These are phyloP conservation scores for Tolypocladium pustulatum DNA, from an alignment of 2,329 filamentous ascomycete genomes.

Conservation along the genomic window DNA sequence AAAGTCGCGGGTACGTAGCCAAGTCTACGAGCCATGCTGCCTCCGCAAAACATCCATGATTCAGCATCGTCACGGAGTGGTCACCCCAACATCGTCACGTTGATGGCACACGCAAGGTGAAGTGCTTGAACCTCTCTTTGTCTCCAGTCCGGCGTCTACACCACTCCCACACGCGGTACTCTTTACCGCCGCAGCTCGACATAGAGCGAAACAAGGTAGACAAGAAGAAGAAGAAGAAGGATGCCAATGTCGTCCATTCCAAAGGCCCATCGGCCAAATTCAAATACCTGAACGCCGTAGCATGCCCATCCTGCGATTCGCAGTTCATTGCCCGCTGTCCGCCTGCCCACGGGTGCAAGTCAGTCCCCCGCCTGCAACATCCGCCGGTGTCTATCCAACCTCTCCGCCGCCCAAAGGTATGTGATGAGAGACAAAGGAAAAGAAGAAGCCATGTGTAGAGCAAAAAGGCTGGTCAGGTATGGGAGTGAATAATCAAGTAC, in stretches of 20 bases:
- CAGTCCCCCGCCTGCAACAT: not conserved
- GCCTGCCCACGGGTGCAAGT: too few species aligned
- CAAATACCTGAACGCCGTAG: conserved; percentile 3
- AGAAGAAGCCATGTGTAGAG: not conserved
- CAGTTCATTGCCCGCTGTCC: not conserved
- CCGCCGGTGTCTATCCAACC: not conserved
- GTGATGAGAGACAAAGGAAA: not conserved
- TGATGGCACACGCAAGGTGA: not conserved
- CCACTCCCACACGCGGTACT: not conserved
- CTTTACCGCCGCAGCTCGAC: not conserved
- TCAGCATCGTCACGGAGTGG: not conserved
- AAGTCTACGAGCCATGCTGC: not conserved
- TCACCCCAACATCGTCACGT: not conserved
- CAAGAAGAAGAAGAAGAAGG: not conserved
- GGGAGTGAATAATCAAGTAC: not conserved
- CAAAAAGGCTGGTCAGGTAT: not conserved
- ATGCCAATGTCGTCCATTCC: not conserved
- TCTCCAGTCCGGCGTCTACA: not conserved
- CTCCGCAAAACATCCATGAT: not conserved
- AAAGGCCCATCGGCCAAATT: not conserved
- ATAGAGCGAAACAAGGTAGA: not conserved
- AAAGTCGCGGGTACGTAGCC: not conserved
- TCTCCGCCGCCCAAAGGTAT: not conserved
- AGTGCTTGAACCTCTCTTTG: not conserved
- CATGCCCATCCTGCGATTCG: not conserved